Percentiles rank a stretch among this genome's conserved stretches.
These are phyloP conservation scores for Rhodotorula sp. DNA, from an alignment of 1,284 basidiomycete genomes.

Conservation along the genomic window DNA sequence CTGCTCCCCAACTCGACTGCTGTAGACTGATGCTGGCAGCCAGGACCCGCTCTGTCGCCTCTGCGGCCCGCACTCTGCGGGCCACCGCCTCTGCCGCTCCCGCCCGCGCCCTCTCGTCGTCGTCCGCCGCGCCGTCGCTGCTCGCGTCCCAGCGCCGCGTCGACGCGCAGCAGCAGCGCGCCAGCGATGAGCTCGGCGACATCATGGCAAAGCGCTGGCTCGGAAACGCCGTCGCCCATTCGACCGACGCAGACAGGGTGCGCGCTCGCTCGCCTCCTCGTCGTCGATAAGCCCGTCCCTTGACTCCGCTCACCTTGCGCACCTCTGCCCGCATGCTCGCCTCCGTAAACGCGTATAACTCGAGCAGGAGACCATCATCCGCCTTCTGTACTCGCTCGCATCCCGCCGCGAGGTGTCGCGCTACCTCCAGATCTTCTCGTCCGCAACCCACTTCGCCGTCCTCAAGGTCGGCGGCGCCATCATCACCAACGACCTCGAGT, in stretches of 20 bases:
- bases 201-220: conserved; percentile 41
- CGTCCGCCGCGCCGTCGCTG: conserved; percentile 24
- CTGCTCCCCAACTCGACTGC: not conserved
- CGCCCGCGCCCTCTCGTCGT: conserved; percentile 2
- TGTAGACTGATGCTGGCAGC: conserved; percentile 19
- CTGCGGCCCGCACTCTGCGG: not conserved
- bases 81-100: not conserved
- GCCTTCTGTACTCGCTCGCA: conserved; percentile 90
- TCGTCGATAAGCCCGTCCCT: not conserved
- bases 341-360: not conserved
- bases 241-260: conserved; percentile 41
- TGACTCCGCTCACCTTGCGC: not conserved
- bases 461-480: conserved; percentile 83
- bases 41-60: not conserved
- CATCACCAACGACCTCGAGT: conserved; percentile 77
- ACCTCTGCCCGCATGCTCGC: not conserved
- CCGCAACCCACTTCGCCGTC: conserved; percentile 45
- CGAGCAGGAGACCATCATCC: conserved; percentile 54
- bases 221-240: conserved; percentile 29
- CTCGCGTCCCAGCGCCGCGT: conserved; percentile 38
- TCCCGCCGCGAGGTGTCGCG: conserved; percentile 94
- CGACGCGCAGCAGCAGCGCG: conserved; percentile 26
- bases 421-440: conserved; percentile 90
- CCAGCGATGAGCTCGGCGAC: conserved; percentile 40
- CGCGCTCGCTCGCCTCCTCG: conserved; percentile 1